Percentiles rank a stretch among this genome's conserved stretches.
Conservation (phyloP, 2,329 filamentous ascomycete species). For the Shiraia sp. region DNA sequence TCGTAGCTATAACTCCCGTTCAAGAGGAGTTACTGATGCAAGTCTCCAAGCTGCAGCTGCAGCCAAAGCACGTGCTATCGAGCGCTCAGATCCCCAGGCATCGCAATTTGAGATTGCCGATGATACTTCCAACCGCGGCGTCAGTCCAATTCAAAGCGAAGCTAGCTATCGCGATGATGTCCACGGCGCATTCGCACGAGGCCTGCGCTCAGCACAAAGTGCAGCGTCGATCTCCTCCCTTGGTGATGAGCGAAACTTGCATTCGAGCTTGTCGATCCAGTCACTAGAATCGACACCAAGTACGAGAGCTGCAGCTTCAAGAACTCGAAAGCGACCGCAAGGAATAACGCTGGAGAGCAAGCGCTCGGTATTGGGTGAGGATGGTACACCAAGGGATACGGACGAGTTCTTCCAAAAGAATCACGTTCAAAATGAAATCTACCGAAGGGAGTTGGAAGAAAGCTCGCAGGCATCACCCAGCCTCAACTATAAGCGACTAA, state of each 20-base stretch:
- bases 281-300: slow-evolving; percentile 63
- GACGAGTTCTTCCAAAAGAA: slow-evolving; percentile 57
- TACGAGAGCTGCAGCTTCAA: slow-evolving; percentile 60
- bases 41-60: slow-evolving; percentile 40
- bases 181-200: slow-evolving; percentile 46
- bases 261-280: slow-evolving; percentile 62
- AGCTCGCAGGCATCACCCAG: slow-evolving; percentile 51
- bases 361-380: slow-evolving; percentile 51
- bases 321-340: slow-evolving; percentile 57
- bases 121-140: slow-evolving; percentile 57
- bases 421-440: slow-evolving; percentile 64
- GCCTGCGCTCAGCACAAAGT: slow-evolving; percentile 51
- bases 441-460: slow-evolving; percentile 51
- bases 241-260: slow-evolving; percentile 54
- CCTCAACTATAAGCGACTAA: slow-evolving; percentile 56
- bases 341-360: slow-evolving; percentile 57
- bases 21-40: slow-evolving; percentile 24
- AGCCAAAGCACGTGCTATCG: slow-evolving; percentile 43
- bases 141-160: slow-evolving; percentile 91
- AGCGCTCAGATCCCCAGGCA: slow-evolving; percentile 36
- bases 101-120: slow-evolving; percentile 44
- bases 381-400: slow-evolving; percentile 43
- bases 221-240: slow-evolving; percentile 62
- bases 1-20: slow-evolving; percentile 48
- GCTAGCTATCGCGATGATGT: slow-evolving; percentile 66